Conservation (phyloP, 306 rosid genomes). For the Vachellia pachyceras region DNA sequence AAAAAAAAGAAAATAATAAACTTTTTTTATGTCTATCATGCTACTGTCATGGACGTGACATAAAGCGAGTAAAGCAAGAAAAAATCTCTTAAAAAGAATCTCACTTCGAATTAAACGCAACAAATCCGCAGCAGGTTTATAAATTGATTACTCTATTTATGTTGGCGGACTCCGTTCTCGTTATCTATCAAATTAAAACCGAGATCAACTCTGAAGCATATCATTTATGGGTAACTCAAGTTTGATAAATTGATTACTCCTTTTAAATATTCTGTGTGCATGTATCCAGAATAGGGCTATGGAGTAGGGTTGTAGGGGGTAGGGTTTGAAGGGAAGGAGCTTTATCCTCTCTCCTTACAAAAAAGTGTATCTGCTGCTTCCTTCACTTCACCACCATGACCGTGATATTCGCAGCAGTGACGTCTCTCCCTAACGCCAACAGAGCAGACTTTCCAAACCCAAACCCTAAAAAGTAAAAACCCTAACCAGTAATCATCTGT, state of each 20-base stretch:
- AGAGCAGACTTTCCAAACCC: slow-evolving; percentile 1
- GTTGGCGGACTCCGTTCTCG: neutral
- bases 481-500: slow-evolving; percentile 8
- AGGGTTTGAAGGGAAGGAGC: neutral
- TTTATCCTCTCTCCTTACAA: slow-evolving; percentile 21
- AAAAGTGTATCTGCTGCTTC: neutral
- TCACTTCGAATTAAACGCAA: neutral
- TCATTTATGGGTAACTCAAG: no score
- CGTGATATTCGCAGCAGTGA: slow-evolving; percentile 35
- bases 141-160: no score
- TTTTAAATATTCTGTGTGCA: no score
- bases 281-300: no score
- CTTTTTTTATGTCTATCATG: slow-evolving; percentile 29
- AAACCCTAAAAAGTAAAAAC: slow-evolving; percentile 19
- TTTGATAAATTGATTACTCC: no score
- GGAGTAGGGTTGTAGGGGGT: neutral
- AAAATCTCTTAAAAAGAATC: neutral
- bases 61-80: slow-evolving; percentile 51
- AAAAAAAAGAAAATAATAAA: neutral
- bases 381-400: slow-evolving; percentile 15
- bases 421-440: slow-evolving; percentile 49
- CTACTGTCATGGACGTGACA: slow-evolving; percentile 55
- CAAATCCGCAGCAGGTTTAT: neutral
- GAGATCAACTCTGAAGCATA: no score
- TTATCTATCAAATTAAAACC: no score